Evolutionary conservation across 768 basidiomycete species (phyloP).

Genomic region (Tubosaeta sp.): DNA sequence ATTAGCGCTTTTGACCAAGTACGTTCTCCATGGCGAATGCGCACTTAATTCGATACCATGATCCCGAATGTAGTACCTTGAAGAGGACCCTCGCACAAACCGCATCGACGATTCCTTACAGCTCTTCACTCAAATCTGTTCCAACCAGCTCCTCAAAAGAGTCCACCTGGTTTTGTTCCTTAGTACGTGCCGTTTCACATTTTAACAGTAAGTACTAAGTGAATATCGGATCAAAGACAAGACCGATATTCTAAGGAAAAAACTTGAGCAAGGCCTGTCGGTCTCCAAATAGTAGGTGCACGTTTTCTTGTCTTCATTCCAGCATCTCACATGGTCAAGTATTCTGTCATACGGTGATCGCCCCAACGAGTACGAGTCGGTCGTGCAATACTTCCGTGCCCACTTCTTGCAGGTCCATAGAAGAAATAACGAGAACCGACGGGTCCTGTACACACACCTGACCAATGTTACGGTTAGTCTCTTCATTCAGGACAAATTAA

Average conservation of each 20-base stretch:
- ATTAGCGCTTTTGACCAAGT: constrained; percentile 80
- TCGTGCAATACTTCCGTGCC: constrained; percentile 82
- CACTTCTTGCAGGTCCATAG: constrained; percentile 81
- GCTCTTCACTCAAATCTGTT: constrained; percentile 81
- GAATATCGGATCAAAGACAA: constrained; percentile 46
- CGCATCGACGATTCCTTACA: constrained; percentile 87
- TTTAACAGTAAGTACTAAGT: background rate
- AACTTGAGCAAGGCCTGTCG: constrained; percentile 62
- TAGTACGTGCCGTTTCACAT: constrained; percentile 35
- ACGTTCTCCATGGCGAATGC: constrained; percentile 1
- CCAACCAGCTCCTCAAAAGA: constrained; percentile 72
- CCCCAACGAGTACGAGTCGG: constrained; percentile 76
- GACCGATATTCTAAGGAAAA: constrained; percentile 71
- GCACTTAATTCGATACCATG: constrained; percentile 1
- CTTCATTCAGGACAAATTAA: background rate
- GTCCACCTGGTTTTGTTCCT: constrained; percentile 58
- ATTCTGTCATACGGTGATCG: constrained; percentile 81
- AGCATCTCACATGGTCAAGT: constrained; percentile 34
- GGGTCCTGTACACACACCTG: constrained; percentile 78
- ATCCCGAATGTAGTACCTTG: constrained; percentile 57
- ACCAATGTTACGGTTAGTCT: constrained; percentile 70
- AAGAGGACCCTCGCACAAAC: constrained; percentile 83
- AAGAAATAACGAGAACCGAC: constrained; percentile 72
- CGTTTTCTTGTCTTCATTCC: background rate
- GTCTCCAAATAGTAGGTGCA: constrained; percentile 74